These are phyloP conservation scores for Podaxis sp. DNA, from an alignment of 768 basidiomycete species.

Conservation along the genomic window DNA sequence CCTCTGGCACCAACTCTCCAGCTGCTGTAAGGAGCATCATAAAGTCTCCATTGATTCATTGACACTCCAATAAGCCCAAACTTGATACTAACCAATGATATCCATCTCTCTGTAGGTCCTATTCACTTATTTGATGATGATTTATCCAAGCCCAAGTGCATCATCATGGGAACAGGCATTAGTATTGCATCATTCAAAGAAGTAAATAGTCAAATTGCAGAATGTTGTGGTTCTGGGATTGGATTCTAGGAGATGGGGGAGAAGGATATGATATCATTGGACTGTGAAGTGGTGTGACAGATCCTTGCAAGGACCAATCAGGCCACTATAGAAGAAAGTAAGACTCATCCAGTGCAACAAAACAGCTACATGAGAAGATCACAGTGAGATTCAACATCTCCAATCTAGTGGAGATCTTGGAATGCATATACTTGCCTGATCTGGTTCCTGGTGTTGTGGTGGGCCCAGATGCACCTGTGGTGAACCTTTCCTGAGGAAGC, in stretches of 20 bases:
- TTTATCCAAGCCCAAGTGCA: constrained; percentile 62
- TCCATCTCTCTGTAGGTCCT: constrained; percentile 81
- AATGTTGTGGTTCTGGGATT: constrained; percentile 79
- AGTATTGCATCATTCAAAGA: constrained; percentile 68
- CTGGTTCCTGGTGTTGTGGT: constrained; percentile 27
- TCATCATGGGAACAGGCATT: constrained; percentile 82
- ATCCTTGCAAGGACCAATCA: constrained; percentile 58
- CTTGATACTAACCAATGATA: constrained; percentile 76
- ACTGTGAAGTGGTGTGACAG: constrained; percentile 71
- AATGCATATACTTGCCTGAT: constrained; percentile 65
- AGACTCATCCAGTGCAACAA: constrained; percentile 23
- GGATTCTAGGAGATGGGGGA: constrained; percentile 87
- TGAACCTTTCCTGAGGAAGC: constrained; percentile 58
- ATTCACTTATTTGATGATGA: constrained; percentile 64
- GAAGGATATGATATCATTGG: constrained; percentile 70
- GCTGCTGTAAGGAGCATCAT: constrained; percentile 58
- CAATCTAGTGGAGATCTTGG: constrained; percentile 62
- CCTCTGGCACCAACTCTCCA: constrained; percentile 78
- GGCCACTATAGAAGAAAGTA: constrained; percentile 36
- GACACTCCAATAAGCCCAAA: constrained; percentile 54
- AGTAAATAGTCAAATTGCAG: constrained; percentile 41
- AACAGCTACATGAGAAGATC: constrained; percentile 47
- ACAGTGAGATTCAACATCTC: constrained; percentile 55
- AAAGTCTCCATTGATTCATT: constrained; percentile 55
- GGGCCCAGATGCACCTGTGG: constrained; percentile 12